These are phyloP conservation scores for Inga oerstediana DNA, from an alignment of 306 rosid genomes.

Conservation along the genomic window DNA sequence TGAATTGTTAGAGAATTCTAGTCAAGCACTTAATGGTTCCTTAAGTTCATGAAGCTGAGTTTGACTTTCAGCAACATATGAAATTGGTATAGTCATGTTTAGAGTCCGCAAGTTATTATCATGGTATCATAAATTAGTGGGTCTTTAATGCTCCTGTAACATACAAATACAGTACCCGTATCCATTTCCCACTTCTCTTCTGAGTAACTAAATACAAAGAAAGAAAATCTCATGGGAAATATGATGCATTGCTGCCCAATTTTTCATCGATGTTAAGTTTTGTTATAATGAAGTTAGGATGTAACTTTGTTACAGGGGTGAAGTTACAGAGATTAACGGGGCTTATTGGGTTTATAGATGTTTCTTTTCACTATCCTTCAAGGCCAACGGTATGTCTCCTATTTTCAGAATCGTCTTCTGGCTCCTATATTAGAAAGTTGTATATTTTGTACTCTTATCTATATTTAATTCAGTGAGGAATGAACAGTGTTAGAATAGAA, in stretches of 20 bases:
- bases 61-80: not conserved
- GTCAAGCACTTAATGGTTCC: not conserved
- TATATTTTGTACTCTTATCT: not conserved
- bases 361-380: constrained; percentile 82
- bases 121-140: constrained; percentile 3
- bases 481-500: constrained; percentile 33
- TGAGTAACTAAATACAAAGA: constrained; percentile 8
- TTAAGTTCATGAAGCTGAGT: constrained; percentile 1
- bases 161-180: constrained; percentile 10
- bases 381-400: constrained; percentile 70
- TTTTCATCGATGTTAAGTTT: constrained; percentile 2
- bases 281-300: constrained; percentile 31
- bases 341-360: constrained; percentile 65
- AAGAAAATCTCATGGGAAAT: constrained; percentile 6
- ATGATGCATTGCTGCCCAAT: constrained; percentile 19
- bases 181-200: constrained; percentile 16
- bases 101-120: not conserved
- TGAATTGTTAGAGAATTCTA: constrained; percentile 13
- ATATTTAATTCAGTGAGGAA: constrained; percentile 22
- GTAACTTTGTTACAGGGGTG: constrained; percentile 56
- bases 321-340: constrained; percentile 69
- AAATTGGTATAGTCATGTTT: constrained; percentile 5
- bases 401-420: constrained; percentile 26
- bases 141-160: not conserved
- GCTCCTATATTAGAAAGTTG: constrained; percentile 22